A percentile compares a stretch with the other conserved stretches of the same genome.
phyloP scores from a whole-genome alignment of 2,329 filamentous ascomycete species.

The Diaporthe sp. region DNA sequence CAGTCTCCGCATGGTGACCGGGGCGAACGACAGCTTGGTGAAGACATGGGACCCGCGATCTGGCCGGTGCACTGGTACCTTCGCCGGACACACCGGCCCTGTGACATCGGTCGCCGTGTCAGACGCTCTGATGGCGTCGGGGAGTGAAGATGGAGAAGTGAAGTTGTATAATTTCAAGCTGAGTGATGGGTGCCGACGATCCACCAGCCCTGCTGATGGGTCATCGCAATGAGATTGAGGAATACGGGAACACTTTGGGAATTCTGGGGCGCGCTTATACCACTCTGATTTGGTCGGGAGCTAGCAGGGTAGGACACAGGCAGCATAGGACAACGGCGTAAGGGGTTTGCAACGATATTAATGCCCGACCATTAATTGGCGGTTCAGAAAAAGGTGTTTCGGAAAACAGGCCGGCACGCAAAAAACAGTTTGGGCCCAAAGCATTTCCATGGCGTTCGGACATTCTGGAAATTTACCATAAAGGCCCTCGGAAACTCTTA shows the following conservation, averaged over 20 bases:
- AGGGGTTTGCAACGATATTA: not conserved
- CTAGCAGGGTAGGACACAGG: not conserved
- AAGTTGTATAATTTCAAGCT: constrained; percentile 82
- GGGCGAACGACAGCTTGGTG: constrained; percentile 93
- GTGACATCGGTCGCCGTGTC: constrained; percentile 95
- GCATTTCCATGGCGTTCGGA: constrained; percentile 30
- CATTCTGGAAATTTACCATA: not conserved
- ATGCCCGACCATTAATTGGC: not conserved
- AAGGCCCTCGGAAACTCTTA: no score
- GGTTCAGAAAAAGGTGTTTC: constrained; percentile 12
- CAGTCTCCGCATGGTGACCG: constrained; percentile 87
- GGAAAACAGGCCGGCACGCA: constrained; percentile 24
- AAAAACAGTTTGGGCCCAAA: not conserved
- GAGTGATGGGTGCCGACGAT: constrained; percentile 42
- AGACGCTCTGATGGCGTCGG: constrained; percentile 90
- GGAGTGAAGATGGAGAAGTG: constrained; percentile 94
- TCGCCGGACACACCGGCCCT: constrained; percentile 90
- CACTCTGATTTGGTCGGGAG: constrained; percentile 25
- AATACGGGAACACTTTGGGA: not conserved
- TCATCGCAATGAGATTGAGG: constrained; percentile 1
- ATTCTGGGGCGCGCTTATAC: constrained; percentile 32
- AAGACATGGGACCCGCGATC: constrained; percentile 95
- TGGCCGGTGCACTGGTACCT: constrained; percentile 92
- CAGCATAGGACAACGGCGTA: constrained; percentile 26
- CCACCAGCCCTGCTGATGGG: constrained; percentile 37